A percentile compares a stretch with the other conserved stretches of the same genome.
Conservation (phyloP, 2,329 filamentous ascomycete species). For the Lecanicillium sp. region DNA sequence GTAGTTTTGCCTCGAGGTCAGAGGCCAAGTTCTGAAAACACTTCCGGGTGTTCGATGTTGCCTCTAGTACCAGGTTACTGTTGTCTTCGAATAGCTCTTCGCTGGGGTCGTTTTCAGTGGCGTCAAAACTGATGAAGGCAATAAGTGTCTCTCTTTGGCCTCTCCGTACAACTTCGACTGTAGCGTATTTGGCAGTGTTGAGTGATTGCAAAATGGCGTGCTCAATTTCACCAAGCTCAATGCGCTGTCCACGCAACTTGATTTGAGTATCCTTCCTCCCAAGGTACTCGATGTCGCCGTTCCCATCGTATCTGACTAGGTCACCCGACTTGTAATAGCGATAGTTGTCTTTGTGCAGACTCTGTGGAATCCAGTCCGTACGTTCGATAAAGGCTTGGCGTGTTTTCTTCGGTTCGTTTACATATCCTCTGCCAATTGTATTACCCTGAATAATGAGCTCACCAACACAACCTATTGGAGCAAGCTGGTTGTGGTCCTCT, state of each 20-base stretch:
- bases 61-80: not conserved
- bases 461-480: constrained; percentile 15
- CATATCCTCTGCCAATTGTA: not conserved
- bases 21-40: not conserved
- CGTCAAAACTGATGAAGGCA: constrained; percentile 1
- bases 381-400: constrained; percentile 5
- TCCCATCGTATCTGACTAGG: constrained; percentile 35
- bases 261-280: constrained; percentile 52
- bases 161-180: not conserved
- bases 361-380: constrained; percentile 1
- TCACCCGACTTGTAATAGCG: constrained; percentile 43
- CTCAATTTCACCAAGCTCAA: constrained; percentile 33
- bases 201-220: constrained; percentile 5
- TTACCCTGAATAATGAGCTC: constrained; percentile 16
- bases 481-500: constrained; percentile 12
- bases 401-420: not conserved
- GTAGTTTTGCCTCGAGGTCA: constrained; percentile 9
- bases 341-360: not conserved
- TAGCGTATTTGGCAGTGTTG: not conserved
- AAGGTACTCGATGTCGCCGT: constrained; percentile 37
- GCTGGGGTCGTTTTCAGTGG: not conserved
- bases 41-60: not conserved
- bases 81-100: not conserved
- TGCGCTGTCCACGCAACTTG: constrained; percentile 51
- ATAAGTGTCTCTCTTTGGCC: not conserved